These are phyloP conservation scores for Stipa capillata DNA, from an alignment of 176 grass and related monocot genomes.

Conservation along the genomic window DNA sequence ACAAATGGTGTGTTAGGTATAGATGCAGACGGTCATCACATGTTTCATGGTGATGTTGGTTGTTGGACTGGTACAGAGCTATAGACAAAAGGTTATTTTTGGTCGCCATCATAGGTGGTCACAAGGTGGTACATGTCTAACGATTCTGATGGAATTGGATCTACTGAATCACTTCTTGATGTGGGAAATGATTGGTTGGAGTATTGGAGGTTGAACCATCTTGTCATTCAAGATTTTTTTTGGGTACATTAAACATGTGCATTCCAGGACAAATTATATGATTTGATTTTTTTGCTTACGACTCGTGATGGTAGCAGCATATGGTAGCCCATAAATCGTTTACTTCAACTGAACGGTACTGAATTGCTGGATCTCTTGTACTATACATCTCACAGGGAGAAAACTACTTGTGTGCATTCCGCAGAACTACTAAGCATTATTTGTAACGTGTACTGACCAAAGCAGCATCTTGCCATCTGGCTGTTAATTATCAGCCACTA, in stretches of 20 bases:
- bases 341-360: background rate
- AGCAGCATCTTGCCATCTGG: background rate
- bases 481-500: background rate
- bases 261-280: background rate
- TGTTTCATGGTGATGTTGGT: background rate
- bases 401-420: background rate
- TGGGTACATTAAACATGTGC: background rate
- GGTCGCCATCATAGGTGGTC: background rate
- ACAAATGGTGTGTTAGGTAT: background rate
- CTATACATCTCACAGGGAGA: background rate
- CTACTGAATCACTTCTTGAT: background rate
- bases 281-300: background rate
- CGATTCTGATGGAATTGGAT: background rate
- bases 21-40: background rate
- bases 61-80: background rate
- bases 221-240: background rate
- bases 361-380: background rate
- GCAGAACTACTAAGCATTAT: background rate
- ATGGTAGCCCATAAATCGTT: background rate
- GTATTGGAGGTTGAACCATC: background rate
- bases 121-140: background rate
- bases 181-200: background rate
- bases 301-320: background rate
- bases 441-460: background rate
- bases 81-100: background rate